Evolutionary conservation across 768 basidiomycete genomes (phyloP).

Genomic region (Boletus subparvulus): DNA sequence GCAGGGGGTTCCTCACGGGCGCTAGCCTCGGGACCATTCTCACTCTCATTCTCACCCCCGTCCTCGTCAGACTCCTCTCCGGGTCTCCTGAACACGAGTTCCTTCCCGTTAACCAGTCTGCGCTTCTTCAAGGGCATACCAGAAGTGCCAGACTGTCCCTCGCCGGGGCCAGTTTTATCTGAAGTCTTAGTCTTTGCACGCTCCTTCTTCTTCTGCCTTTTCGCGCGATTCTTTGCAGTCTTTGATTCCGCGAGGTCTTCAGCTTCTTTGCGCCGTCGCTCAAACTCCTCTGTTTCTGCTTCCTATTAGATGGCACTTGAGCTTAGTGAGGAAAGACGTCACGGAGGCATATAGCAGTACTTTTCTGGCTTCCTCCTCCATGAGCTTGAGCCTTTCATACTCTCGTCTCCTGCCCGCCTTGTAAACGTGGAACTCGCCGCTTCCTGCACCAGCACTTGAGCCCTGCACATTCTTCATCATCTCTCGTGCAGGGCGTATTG

Average conservation of each 20-base stretch:
- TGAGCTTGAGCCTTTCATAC: slow-evolving; percentile 88
- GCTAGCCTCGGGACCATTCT: slow-evolving; percentile 4
- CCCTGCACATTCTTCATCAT: slow-evolving; percentile 99
- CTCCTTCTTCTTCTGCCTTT: slow-evolving; percentile 90
- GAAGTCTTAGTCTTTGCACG: slow-evolving; percentile 49
- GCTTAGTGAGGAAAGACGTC: neutral
- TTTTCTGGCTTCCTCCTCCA: slow-evolving; percentile 80
- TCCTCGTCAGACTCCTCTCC: slow-evolving; percentile 53
- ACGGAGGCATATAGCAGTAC: slow-evolving; percentile 38
- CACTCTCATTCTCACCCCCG: slow-evolving; percentile 41
- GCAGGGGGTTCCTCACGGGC: slow-evolving; percentile 1
- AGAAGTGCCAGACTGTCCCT: slow-evolving; percentile 21
- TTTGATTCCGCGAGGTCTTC: slow-evolving; percentile 77
- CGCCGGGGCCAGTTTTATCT: slow-evolving; percentile 29
- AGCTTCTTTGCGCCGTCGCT: slow-evolving; percentile 65
- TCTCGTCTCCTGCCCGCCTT: slow-evolving; percentile 92
- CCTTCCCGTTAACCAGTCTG: slow-evolving; percentile 75
- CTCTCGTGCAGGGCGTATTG: slow-evolving; percentile 77
- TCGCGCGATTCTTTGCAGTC: slow-evolving; percentile 94
- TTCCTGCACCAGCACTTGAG: slow-evolving; percentile 94
- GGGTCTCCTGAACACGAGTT: slow-evolving; percentile 55
- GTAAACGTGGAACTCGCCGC: slow-evolving; percentile 98
- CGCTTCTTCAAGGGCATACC: slow-evolving; percentile 71
- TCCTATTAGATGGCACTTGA: slow-evolving; percentile 48
- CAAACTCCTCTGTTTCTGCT: slow-evolving; percentile 68